Percentiles rank a stretch among this genome's conserved stretches.
Conservation (phyloP, 2,329 filamentous ascomycete species). For the Endocalyx cinctus region DNA sequence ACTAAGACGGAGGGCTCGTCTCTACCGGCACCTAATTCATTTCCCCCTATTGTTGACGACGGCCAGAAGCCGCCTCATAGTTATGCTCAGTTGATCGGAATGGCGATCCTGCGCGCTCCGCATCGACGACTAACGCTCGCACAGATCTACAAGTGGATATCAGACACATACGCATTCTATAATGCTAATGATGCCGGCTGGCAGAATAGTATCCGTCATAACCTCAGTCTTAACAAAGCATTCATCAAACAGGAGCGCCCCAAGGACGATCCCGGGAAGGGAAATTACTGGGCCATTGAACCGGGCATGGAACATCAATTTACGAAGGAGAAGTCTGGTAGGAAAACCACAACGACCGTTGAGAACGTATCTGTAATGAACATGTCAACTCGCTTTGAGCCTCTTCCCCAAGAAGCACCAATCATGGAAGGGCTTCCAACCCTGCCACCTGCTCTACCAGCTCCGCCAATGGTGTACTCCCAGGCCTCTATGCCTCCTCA, state of each 20-base stretch:
- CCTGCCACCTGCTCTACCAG: conserved; percentile 36
- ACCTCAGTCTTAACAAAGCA: conserved; percentile 92
- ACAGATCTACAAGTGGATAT: conserved; percentile 99
- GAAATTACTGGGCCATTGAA: conserved; percentile 94
- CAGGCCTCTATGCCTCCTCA: conserved; percentile 37
- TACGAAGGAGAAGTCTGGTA: conserved; percentile 75
- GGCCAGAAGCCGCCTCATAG: conserved; percentile 86
- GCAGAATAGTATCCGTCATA: conserved; percentile 99
- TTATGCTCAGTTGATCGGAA: conserved; percentile 92
- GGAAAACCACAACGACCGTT: conserved; percentile 51
- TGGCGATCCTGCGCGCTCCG: conserved; percentile 88
- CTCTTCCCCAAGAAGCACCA: too few relatives aligned
- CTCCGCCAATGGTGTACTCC: conserved; percentile 23
- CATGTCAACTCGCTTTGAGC: conserved; percentile 42
- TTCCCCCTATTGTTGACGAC: conserved; percentile 77
- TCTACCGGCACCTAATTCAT: conserved; percentile 71
- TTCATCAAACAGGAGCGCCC: conserved; percentile 94
- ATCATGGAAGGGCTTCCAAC: conserved; percentile 36
- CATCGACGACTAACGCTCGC: conserved; percentile 80
- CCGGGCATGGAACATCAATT: conserved; percentile 86
- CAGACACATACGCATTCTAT: conserved; percentile 90
- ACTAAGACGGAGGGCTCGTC: conserved; percentile 52
- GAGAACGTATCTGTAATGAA: conserved; percentile 58
- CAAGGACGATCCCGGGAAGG: conserved; percentile 96
- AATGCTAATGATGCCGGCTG: conserved; percentile 79